phyloP scores from a whole-genome alignment of 208 protist species.

The Wallacemonas rigidus region DNA sequence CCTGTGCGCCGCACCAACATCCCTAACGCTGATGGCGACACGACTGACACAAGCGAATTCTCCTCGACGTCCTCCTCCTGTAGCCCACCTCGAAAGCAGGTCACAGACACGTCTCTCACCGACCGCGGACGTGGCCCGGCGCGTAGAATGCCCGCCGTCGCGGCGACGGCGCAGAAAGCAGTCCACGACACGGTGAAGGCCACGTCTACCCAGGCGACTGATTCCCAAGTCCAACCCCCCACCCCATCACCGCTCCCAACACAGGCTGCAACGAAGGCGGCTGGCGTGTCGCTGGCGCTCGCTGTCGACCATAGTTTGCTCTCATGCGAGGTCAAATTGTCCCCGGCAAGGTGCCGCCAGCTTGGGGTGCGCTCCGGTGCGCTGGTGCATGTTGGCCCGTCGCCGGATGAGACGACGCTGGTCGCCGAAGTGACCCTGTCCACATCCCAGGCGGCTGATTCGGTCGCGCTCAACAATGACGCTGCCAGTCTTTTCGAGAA shows the following conservation, averaged over 20 bases:
- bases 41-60: slow-evolving; percentile 21
- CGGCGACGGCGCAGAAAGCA: neutral
- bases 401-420: slow-evolving; percentile 3
- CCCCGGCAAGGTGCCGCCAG: neutral
- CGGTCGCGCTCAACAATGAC: slow-evolving; percentile 28
- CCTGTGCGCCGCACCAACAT: slow-evolving; percentile 20
- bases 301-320: slow-evolving; percentile 2
- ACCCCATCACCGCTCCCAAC: neutral
- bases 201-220: neutral
- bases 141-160: neutral
- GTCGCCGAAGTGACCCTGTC: slow-evolving; percentile 24
- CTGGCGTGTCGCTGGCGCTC: neutral
- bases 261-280: neutral
- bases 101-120: too few species aligned
- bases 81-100: slow-evolving; percentile 16
- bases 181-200: neutral
- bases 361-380: slow-evolving; percentile 6
- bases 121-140: too few species aligned
- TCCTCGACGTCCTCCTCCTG: slow-evolving; percentile 18
- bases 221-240: neutral
- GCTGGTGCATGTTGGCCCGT: slow-evolving; percentile 1
- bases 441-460: slow-evolving; percentile 11
- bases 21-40: neutral
- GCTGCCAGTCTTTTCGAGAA: slow-evolving; percentile 28
- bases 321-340: slow-evolving; percentile 20